phyloP scores from a whole-genome alignment of 352 stramenopile genomes.

The Globisporangium nunn region DNA sequence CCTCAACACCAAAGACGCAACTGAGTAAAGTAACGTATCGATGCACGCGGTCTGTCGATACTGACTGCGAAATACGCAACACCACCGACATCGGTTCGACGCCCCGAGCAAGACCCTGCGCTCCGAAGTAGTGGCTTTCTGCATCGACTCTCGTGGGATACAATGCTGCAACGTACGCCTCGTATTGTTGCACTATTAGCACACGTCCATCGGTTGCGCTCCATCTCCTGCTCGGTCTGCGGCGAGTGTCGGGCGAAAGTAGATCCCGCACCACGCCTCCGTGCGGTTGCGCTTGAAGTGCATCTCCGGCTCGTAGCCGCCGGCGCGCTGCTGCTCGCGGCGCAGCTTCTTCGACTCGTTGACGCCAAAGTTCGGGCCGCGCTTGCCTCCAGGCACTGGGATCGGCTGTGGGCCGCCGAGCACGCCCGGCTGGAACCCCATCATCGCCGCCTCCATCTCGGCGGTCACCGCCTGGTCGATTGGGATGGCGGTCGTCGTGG shows the following conservation, averaged over 20 bases:
- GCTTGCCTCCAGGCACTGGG: constrained; percentile 73
- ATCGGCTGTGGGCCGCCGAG: constrained; percentile 67
- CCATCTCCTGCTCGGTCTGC: constrained; percentile 10
- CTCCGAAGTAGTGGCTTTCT: too few species aligned
- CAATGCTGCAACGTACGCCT: too few species aligned
- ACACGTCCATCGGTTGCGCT: constrained; percentile 45
- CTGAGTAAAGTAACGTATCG: too few species aligned
- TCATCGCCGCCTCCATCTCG: constrained; percentile 86
- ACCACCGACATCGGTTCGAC: too few species aligned
- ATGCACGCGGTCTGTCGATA: too few species aligned
- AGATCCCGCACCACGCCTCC: constrained; percentile 75
- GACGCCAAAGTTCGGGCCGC: constrained; percentile 66
- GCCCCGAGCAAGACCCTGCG: too few species aligned
- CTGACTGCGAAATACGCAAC: too few species aligned
- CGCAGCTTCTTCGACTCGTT: constrained; percentile 78
- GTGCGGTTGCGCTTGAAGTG: constrained; percentile 74
- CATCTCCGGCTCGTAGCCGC: constrained; percentile 71
- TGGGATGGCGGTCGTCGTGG: constrained; percentile 72
- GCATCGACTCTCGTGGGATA: too few species aligned
- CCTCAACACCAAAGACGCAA: too few species aligned
- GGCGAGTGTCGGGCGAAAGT: constrained; percentile 48
- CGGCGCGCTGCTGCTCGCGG: constrained; percentile 69
- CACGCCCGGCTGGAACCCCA: constrained; percentile 77
- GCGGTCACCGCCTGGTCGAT: constrained; percentile 84
- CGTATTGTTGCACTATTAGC: constrained; percentile 6